Base-by-base conservation (phyloP, 371 early-diverging fungal species). In the Apophysomyces sp. region DNA sequence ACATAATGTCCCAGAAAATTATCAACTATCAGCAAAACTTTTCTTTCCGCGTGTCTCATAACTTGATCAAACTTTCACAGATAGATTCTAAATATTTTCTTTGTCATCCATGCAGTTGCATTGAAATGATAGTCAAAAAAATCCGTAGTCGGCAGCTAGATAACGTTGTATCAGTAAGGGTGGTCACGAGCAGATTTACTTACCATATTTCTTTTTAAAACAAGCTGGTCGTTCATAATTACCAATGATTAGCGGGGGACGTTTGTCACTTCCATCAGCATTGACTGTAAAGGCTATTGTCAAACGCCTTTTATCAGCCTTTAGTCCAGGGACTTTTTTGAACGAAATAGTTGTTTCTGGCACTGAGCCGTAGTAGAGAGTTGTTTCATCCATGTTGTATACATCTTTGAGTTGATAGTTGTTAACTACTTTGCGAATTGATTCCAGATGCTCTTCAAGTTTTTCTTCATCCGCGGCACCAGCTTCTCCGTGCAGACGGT, bases 341-440 rank as follows among this genome's bases (percentile, higher is more conserved):
- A 12, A 21, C 6, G 53, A 32, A 15, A 60, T 60, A 7, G 60
- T 52, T 30, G 60, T 32, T 12, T 21, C 3, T 4, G 60, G 53
- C 2, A 36, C 24, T 11, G 13, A 32, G 13, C 37, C 8, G 39
- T 52, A 60, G 11, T 32, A 51, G 18, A 44, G 31, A n/a, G 60
- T 51, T 5, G 60, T 59, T 51, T 59, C 60, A 51, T 59, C 60
- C 60, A 60, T 60, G 30, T 60, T 60, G 36, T 60, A 60, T 15
- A 60, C 34, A 29, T 60, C 60, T n/a, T n/a, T n/a, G n/a, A n/a
- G n/a, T n/a, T n/a, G n/a, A n/a, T n/a, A n/a, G n/a, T n/a, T n/a
- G n/a, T n/a, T n/a, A n/a, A n/a, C n/a, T n/a, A n/a, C n/a, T n/a
- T n/a, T n/a, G n/a, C n/a, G n/a, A n/a, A n/a, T n/a, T n/a, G n/a